Conservation (phyloP, 2,329 filamentous ascomycete genomes). For the Xylaria hypoxylon region DNA sequence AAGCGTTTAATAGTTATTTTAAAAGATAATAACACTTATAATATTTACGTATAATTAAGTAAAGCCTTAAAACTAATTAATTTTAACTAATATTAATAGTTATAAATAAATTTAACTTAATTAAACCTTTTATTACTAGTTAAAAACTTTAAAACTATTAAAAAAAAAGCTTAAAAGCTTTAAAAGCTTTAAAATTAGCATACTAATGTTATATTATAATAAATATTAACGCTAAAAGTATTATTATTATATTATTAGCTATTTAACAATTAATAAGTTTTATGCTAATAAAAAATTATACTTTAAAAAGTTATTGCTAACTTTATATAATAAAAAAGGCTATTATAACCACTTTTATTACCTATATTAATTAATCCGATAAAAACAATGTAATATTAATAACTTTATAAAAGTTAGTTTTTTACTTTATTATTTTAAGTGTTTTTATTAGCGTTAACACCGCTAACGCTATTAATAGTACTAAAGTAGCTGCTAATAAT, state of each 20-base stretch:
- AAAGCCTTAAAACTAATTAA: neutral
- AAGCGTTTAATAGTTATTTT: neutral
- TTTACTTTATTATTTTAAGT: no score
- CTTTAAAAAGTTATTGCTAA: neutral
- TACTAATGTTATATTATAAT: neutral
- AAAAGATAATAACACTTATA: neutral
- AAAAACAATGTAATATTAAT: neutral
- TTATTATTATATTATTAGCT: no score
- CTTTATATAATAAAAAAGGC: neutral
- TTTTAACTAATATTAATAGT: neutral
- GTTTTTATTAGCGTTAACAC: no score
- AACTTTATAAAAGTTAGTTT: neutral
- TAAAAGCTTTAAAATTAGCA: neutral
- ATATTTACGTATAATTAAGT: neutral
- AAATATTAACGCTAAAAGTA: neutral
- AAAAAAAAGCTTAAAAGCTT: neutral
- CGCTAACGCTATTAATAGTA: neutral
- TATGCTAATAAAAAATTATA: neutral
- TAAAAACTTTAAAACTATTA: neutral
- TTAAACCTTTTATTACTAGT: slow-evolving; percentile 1
- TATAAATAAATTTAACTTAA: neutral
- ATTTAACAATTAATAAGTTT: neutral
- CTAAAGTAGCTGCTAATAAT: neutral
- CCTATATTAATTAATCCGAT: neutral
- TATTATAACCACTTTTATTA: neutral